Evolutionary conservation across 208 protist genomes (phyloP).

Genomic region (Blechomonas ayalai): DNA sequence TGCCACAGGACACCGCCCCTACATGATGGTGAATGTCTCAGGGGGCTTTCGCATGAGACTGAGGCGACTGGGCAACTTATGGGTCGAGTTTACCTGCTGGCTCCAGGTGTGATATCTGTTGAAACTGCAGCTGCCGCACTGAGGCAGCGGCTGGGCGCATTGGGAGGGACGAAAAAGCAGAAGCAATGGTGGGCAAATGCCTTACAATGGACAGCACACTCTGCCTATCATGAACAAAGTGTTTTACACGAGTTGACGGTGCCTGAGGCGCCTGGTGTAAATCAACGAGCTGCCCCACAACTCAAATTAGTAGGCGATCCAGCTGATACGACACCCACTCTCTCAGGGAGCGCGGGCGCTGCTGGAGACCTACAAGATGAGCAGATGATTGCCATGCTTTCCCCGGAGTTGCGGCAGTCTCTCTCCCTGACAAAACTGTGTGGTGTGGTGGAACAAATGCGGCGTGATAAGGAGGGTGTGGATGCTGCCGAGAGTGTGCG

Average conservation of each 20-base stretch:
- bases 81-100: conserved; percentile 19
- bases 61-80: conserved; percentile 1
- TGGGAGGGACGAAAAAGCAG: too few relatives aligned
- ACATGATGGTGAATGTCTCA: neutral
- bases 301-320: too few relatives aligned
- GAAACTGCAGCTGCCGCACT: too few relatives aligned
- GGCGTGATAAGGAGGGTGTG: conserved; percentile 27
- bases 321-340: too few relatives aligned
- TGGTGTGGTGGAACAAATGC: conserved; percentile 57
- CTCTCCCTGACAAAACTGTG: conserved; percentile 50
- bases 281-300: too few relatives aligned
- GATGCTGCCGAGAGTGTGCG: conserved; percentile 29
- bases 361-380: conserved; percentile 8
- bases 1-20: neutral
- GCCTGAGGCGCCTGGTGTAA: too few relatives aligned
- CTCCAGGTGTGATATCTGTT: conserved; percentile 19
- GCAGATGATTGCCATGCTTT: conserved; percentile 34
- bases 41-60: neutral
- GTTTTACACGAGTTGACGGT: too few relatives aligned
- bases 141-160: too few relatives aligned
- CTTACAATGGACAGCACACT: too few relatives aligned
- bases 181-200: too few relatives aligned
- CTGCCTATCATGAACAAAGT: too few relatives aligned
- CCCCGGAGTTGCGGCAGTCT: conserved; percentile 47
- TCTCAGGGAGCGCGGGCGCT: conserved; percentile 15